Evolutionary conservation across 1,284 basidiomycete species (phyloP).

Genomic region (Cutaneotrichosporon arboriforme): DNA sequence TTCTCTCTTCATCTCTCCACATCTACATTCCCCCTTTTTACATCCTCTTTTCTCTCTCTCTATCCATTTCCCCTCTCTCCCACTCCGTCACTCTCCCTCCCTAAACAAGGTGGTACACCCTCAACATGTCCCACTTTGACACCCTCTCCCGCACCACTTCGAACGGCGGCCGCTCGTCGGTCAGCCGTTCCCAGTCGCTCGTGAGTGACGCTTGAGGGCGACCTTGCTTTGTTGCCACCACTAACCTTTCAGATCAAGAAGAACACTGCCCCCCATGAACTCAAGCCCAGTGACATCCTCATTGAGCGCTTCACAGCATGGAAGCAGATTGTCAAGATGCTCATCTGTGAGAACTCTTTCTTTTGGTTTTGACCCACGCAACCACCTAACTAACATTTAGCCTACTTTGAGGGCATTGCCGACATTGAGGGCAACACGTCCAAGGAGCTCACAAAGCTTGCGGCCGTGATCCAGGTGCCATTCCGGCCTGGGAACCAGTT

Average conservation of each 20-base stretch:
- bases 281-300: constrained; percentile 90
- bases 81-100: background rate
- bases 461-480: constrained; percentile 96
- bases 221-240: background rate
- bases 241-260: constrained; percentile 62
- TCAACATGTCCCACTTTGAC: constrained; percentile 47
- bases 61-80: background rate
- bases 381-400: constrained; percentile 20
- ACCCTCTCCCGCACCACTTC: constrained; percentile 56
- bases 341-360: constrained; percentile 55
- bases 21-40: background rate
- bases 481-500: constrained; percentile 95
- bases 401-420: constrained; percentile 69
- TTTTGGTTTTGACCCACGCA: background rate
- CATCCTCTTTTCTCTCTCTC: constrained; percentile 1
- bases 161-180: constrained; percentile 56
- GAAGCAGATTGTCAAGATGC: constrained; percentile 83
- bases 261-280: constrained; percentile 80
- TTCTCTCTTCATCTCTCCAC: constrained; percentile 1
- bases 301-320: constrained; percentile 73
- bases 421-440: constrained; percentile 95
- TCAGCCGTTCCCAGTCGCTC: constrained; percentile 71
- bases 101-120: background rate
- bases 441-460: constrained; percentile 88
- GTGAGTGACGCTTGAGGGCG: constrained; percentile 31